Percentiles rank a stretch among this genome's conserved stretches.
Evolutionary conservation across 345 rosid species (phyloP).

Genomic region (Fremontodendron californicum): DNA sequence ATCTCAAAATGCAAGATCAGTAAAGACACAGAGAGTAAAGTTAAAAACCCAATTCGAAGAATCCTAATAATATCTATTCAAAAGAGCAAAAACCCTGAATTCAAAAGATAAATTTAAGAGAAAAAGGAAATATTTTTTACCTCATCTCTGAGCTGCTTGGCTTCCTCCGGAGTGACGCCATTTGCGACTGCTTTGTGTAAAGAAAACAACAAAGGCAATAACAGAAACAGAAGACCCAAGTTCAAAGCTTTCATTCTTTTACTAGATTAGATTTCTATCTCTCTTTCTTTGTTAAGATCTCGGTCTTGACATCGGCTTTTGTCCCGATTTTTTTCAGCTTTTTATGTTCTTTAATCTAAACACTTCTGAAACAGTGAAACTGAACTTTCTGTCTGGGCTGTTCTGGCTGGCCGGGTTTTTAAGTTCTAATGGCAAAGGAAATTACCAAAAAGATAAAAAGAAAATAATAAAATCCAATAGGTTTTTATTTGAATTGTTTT

Average conservation of each 20-base stretch:
- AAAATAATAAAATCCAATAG: neutral
- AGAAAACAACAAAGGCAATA: slow-evolving; percentile 26
- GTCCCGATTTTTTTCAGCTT: neutral
- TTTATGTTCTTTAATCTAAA: neutral
- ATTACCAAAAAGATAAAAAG: neutral
- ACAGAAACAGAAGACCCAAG: slow-evolving; percentile 22
- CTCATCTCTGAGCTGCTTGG: slow-evolving; percentile 86
- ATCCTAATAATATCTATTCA: neutral
- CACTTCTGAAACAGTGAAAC: neutral
- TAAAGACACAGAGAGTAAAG: neutral
- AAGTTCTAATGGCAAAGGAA: neutral
- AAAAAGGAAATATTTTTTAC: slow-evolving; percentile 22
- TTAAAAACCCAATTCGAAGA: neutral
- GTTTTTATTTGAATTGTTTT: neutral
- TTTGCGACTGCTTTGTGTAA: slow-evolving; percentile 42
- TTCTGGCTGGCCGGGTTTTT: neutral
- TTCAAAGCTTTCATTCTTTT: slow-evolving; percentile 8
- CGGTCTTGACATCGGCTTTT: neutral
- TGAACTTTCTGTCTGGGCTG: neutral
- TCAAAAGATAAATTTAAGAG: neutral
- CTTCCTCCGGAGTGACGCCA: slow-evolving; percentile 70
- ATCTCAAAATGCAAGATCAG: neutral
- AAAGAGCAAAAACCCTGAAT: neutral
- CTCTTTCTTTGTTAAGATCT: neutral
- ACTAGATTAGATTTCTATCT: neutral